Conservation (phyloP, 257 asterid species). For the Ballota nigra region DNA sequence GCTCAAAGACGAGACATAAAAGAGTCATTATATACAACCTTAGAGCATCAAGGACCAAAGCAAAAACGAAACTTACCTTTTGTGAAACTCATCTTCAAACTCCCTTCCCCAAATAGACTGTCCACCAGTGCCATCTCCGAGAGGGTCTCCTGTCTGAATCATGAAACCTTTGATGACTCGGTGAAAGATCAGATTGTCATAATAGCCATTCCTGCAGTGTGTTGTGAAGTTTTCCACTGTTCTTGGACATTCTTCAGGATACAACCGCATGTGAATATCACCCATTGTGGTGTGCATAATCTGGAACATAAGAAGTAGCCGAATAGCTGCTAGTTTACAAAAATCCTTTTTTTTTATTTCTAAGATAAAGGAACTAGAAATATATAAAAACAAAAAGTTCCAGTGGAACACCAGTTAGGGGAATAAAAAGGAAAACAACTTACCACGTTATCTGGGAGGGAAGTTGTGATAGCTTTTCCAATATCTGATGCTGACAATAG, state of each 20-base stretch:
- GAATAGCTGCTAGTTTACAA: not conserved
- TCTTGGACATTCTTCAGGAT: conserved; percentile 98
- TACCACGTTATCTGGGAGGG: conserved; percentile 97
- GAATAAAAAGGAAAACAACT: conserved; percentile 27
- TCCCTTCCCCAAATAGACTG: conserved; percentile 99
- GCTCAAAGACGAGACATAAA: not conserved
- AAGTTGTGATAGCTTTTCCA: conserved; percentile 80
- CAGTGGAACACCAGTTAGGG: conserved; percentile 8
- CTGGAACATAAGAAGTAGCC: conserved; percentile 38
- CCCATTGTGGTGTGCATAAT: conserved; percentile 96
- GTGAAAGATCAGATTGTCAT: conserved; percentile 92
- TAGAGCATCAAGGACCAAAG: not conserved
- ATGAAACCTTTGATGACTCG: conserved; percentile 96
- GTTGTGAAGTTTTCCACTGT: conserved; percentile 98
- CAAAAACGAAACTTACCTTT: conserved; percentile 54
- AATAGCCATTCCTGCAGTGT: conserved; percentile 93
- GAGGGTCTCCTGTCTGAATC: conserved; percentile 98
- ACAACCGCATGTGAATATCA: conserved; percentile 88
- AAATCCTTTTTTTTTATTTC: not conserved
- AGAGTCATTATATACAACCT: not conserved
- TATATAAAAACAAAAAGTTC: not conserved
- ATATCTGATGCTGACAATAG: conserved; percentile 88
- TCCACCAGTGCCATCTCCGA: conserved; percentile 99
- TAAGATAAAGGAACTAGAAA: conserved; percentile 4
- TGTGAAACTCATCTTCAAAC: conserved; percentile 97